Conservation (phyloP, 768 basidiomycete genomes). For the Hericium erinaceus region DNA sequence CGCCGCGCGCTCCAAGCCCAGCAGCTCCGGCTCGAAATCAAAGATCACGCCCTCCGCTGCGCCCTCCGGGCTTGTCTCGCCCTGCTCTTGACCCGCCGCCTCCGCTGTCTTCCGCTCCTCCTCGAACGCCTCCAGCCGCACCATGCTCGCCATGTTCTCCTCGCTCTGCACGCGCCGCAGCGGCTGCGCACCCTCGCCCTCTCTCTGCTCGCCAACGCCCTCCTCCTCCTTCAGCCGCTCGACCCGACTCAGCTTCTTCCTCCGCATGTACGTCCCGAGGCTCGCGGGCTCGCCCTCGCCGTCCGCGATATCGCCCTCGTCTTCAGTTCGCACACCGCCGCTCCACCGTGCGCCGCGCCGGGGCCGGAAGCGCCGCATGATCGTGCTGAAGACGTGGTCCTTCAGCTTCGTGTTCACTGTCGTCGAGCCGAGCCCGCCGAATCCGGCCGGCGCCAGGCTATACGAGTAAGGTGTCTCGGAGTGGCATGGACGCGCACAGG, state of each 20-base stretch:
- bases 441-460: slow-evolving; percentile 35
- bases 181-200: slow-evolving; percentile 17
- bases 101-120: slow-evolving; percentile 1
- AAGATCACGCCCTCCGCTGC: slow-evolving; percentile 5
- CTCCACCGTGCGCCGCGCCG: slow-evolving; percentile 26
- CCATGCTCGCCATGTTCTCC: slow-evolving; percentile 32
- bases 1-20: background rate
- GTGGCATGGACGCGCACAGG: slow-evolving; percentile 33
- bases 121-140: slow-evolving; percentile 11
- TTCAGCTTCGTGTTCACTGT: slow-evolving; percentile 89
- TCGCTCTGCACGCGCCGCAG: slow-evolving; percentile 66
- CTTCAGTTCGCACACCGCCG: slow-evolving; percentile 34
- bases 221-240: slow-evolving; percentile 34
- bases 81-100: background rate
- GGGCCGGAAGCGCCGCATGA: slow-evolving; percentile 65
- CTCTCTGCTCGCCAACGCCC: slow-evolving; percentile 12
- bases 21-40: slow-evolving; percentile 13
- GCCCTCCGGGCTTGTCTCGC: background rate
- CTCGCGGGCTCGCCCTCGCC: slow-evolving; percentile 31
- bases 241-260: slow-evolving; percentile 33
- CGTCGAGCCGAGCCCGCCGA: slow-evolving; percentile 88
- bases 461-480: slow-evolving; percentile 14
- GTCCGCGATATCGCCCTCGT: slow-evolving; percentile 42
- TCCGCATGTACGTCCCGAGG: slow-evolving; percentile 16
- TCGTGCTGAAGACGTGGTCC: slow-evolving; percentile 90